Percentiles rank a stretch among this genome's conserved stretches.
These are phyloP conservation scores for Trametes elegans DNA, from an alignment of 768 basidiomycete species.

Conservation along the genomic window DNA sequence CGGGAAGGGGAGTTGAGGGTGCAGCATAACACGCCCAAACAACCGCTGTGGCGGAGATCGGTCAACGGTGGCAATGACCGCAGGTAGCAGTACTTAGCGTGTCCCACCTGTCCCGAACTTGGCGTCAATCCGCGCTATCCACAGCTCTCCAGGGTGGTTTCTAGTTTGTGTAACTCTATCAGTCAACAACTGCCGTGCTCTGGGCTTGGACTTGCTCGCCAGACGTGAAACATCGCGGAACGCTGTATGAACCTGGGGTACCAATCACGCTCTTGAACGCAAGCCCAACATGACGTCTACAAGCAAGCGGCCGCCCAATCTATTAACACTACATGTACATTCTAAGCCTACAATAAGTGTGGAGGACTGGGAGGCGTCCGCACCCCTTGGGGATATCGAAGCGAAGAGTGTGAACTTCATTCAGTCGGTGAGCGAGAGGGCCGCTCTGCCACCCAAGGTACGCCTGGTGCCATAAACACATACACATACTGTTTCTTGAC, in stretches of 20 bases:
- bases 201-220: too few relatives aligned
- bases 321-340: conserved; percentile 28
- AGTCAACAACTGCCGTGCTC: too few relatives aligned
- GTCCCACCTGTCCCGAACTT: too few relatives aligned
- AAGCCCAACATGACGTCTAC: neutral
- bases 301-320: conserved; percentile 4
- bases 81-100: too few relatives aligned
- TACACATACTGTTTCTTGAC: conserved; percentile 1
- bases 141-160: too few relatives aligned
- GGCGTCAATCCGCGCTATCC: too few relatives aligned
- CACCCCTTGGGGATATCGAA: conserved; percentile 72
- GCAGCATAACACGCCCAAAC: conserved; percentile 14
- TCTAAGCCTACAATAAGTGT: conserved; percentile 54
- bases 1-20: conserved; percentile 7
- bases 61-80: neutral
- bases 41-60: conserved; percentile 12
- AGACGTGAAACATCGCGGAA: too few relatives aligned
- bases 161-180: too few relatives aligned
- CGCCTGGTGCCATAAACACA: conserved; percentile 13
- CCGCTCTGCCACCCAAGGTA: conserved; percentile 77
- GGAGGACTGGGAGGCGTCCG: conserved; percentile 90
- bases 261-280: neutral
- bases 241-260: too few relatives aligned
- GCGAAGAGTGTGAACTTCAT: conserved; percentile 61
- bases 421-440: conserved; percentile 57